Conservation (phyloP, 306 rosid species). For the Acmispon strigosus region DNA sequence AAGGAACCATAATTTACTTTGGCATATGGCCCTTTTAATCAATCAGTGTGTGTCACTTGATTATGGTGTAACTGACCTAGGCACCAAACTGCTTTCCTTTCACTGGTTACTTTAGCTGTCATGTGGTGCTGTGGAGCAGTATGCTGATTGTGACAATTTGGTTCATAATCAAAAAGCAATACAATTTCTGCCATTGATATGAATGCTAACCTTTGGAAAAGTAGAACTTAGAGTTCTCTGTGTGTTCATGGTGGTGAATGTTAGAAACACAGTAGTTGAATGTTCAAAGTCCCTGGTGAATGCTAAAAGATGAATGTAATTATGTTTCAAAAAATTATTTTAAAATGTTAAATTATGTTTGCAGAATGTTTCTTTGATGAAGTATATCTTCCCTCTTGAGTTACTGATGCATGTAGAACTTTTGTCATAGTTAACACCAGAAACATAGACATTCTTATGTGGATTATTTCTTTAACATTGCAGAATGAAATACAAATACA, state of each 20-base stretch:
- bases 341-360: neutral
- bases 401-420: constrained; percentile 14
- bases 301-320: constrained; percentile 10
- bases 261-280: neutral
- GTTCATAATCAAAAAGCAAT: too few relatives aligned
- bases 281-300: neutral
- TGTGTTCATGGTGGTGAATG: neutral
- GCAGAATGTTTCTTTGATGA: constrained; percentile 6
- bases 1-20: too few relatives aligned
- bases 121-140: too few relatives aligned
- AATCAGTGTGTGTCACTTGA: too few relatives aligned
- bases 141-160: too few relatives aligned
- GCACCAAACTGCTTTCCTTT: too few relatives aligned
- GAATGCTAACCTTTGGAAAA: too few relatives aligned
- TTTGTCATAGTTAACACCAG: neutral
- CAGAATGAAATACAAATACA: constrained; percentile 84
- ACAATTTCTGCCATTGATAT: too few relatives aligned
- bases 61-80: too few relatives aligned
- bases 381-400: neutral
- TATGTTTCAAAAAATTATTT: neutral
- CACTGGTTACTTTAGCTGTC: too few relatives aligned
- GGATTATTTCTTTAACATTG: constrained; percentile 26
- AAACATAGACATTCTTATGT: constrained; percentile 2
- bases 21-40: too few relatives aligned
- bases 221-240: too few relatives aligned